Percentiles rank a stretch among this genome's conserved stretches.
Evolutionary conservation across 1,284 basidiomycete genomes (phyloP).

Genomic region (Ganoderma meredithae): DNA sequence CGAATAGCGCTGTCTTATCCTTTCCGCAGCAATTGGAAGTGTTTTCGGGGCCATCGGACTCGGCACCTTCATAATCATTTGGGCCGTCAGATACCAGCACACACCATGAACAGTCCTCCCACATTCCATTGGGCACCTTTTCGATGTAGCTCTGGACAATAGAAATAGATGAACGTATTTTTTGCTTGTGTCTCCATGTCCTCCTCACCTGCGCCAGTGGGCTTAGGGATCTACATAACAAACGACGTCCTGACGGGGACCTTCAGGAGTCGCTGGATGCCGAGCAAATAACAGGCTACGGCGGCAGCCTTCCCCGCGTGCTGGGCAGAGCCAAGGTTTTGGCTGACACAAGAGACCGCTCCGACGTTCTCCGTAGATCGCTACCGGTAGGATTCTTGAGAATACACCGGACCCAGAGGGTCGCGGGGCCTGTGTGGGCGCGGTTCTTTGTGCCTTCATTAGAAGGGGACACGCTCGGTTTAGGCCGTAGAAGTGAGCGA

Average conservation of each 20-base stretch:
- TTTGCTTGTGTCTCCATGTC: not conserved
- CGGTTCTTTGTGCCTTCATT: constrained; percentile 6
- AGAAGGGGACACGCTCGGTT: not conserved
- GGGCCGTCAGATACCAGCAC: constrained; percentile 13
- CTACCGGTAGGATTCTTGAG: not conserved
- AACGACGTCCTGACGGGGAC: not conserved
- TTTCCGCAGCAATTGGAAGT: constrained; percentile 2
- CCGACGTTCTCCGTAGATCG: not conserved
- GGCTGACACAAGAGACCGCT: not conserved
- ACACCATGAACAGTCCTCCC: not conserved
- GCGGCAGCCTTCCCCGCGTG: not conserved
- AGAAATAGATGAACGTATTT: not conserved
- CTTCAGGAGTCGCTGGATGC: not conserved
- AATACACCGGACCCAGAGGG: not conserved
- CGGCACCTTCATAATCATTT: constrained; percentile 4
- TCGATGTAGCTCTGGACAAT: constrained; percentile 1
- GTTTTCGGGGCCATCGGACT: constrained; percentile 10
- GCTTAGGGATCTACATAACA: not conserved
- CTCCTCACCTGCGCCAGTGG: not conserved
- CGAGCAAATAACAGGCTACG: not conserved
- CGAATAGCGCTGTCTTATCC: constrained; percentile 1
- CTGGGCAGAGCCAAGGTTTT: not conserved
- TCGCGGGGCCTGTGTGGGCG: not conserved
- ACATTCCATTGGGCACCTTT: not conserved
- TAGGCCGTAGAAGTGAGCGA: not conserved